A percentile compares a stretch with the other conserved stretches of the same genome.
Conservation (phyloP, 164 flowering plant genomes). For the Amborella trichopoda region DNA sequence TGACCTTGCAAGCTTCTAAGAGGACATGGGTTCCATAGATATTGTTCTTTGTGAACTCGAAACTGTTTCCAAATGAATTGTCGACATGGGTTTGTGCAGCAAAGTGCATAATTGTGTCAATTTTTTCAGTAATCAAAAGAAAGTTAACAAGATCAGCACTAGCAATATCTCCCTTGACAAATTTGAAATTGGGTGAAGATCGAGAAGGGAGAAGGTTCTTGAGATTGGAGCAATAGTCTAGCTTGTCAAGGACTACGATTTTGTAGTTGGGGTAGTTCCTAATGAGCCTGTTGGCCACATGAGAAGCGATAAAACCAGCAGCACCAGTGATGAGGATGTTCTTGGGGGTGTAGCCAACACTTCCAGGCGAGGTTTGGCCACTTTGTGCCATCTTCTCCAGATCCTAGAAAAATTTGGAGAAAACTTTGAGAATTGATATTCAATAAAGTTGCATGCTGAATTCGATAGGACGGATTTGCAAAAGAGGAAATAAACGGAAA, state of each 20-base stretch:
- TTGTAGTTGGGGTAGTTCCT: constrained; percentile 61
- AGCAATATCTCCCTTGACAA: constrained; percentile 70
- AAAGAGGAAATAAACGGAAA: too few relatives aligned
- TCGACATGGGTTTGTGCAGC: constrained; percentile 80
- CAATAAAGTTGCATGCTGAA: too few relatives aligned
- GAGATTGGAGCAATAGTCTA: constrained; percentile 61
- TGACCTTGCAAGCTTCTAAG: constrained; percentile 72
- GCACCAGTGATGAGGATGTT: constrained; percentile 75
- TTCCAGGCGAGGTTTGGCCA: too few relatives aligned
- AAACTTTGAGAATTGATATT: too few relatives aligned
- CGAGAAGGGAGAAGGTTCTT: constrained; percentile 57
- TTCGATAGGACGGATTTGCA: too few relatives aligned
- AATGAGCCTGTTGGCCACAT: constrained; percentile 57
- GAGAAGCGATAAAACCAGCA: constrained; percentile 77
- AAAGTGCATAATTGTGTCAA: constrained; percentile 80
- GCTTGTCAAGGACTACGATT: constrained; percentile 74
- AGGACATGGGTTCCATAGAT: constrained; percentile 79
- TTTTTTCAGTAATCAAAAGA: constrained; percentile 59
- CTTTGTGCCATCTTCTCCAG: too few relatives aligned
- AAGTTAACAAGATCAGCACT: constrained; percentile 76
- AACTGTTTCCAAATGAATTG: constrained; percentile 74
- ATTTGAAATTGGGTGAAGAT: constrained; percentile 59
- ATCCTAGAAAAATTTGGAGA: too few relatives aligned
- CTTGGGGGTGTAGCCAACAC: constrained; percentile 53
- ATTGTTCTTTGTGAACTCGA: constrained; percentile 74